Percentiles rank a stretch among this genome's conserved stretches.
These are phyloP conservation scores for Candida wancherniae DNA, from an alignment of 805 yeast species.

Conservation along the genomic window DNA sequence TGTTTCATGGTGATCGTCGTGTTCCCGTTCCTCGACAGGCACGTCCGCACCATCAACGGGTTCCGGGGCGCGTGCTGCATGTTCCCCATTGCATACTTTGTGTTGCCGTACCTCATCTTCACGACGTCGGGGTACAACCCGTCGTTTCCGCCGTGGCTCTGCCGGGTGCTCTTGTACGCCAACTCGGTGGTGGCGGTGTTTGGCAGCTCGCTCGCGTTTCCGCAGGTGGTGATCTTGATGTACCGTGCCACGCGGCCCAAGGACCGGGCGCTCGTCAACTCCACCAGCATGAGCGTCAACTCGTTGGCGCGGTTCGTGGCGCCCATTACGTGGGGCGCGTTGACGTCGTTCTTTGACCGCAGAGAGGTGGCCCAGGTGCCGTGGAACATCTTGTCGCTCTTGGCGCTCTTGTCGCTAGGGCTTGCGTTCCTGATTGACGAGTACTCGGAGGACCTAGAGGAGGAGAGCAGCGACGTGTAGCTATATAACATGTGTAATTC, in stretches of 20 bases:
- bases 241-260: slow-evolving; percentile 51
- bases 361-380: slow-evolving; percentile 23
- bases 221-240: slow-evolving; percentile 49
- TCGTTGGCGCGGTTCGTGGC: slow-evolving; percentile 55
- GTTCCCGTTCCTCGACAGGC: slow-evolving; percentile 49
- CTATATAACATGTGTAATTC: too few relatives aligned
- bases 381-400: slow-evolving; percentile 28
- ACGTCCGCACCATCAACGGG: slow-evolving; percentile 41
- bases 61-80: slow-evolving; percentile 36
- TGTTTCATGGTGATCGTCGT: slow-evolving; percentile 44
- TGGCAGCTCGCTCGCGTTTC: slow-evolving; percentile 45
- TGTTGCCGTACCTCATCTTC: slow-evolving; percentile 46
- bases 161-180: slow-evolving; percentile 24
- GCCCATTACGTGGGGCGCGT: slow-evolving; percentile 52
- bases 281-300: slow-evolving; percentile 48
- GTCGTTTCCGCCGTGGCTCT: slow-evolving; percentile 20
- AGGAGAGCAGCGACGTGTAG: too few relatives aligned
- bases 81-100: slow-evolving; percentile 43
- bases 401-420: slow-evolving; percentile 15
- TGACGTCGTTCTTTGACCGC: slow-evolving; percentile 28
- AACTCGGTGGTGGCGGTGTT: slow-evolving; percentile 25
- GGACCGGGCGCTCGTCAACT: slow-evolving; percentile 57
- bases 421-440: slow-evolving; percentile 14
- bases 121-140: slow-evolving; percentile 32
- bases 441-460: slow-evolving; percentile 11